phyloP scores from a whole-genome alignment of 1,139 yeast species.

The Candida glucosophila region DNA sequence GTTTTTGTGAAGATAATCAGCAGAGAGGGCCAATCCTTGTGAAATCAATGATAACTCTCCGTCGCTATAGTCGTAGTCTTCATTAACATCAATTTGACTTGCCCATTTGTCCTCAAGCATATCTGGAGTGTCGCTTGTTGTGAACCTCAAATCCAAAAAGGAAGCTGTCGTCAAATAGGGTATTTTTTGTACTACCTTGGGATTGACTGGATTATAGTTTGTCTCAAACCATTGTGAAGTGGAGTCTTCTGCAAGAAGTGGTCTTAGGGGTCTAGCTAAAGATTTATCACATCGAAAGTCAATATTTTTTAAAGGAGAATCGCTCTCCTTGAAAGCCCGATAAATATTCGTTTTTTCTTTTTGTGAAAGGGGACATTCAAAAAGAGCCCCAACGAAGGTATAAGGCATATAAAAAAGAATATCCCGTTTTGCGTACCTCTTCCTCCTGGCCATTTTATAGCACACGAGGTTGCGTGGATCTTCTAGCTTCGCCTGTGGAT shows the following conservation, averaged over 20 bases:
- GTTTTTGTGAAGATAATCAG: constrained; percentile 19
- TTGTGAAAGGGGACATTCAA: constrained; percentile 37
- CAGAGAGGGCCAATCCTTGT: constrained; percentile 22
- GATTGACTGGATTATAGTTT: constrained; percentile 12
- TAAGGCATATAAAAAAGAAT: constrained; percentile 47
- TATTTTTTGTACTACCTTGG: constrained; percentile 36
- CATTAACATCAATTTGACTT: constrained; percentile 39
- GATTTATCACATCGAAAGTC: constrained; percentile 27
- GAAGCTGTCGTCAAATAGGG: constrained; percentile 54
- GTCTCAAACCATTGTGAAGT: constrained; percentile 39
- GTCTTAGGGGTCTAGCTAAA: constrained; percentile 41
- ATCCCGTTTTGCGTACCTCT: constrained; percentile 45
- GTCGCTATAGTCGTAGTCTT: constrained; percentile 34
- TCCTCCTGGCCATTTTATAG: constrained; percentile 55
- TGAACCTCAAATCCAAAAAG: constrained; percentile 33
- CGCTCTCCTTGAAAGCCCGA: constrained; percentile 7
- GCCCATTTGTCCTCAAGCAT: constrained; percentile 40
- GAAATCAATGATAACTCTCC: constrained; percentile 29
- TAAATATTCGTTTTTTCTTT: constrained; percentile 13
- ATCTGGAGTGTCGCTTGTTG: constrained; percentile 18
- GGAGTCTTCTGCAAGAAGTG: constrained; percentile 52
- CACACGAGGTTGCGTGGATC: constrained; percentile 43
- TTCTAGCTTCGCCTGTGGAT: too few species aligned
- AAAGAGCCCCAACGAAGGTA: constrained; percentile 61
- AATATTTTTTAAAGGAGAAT: too few species aligned